Conservation (phyloP, 140 eudicot species). For the Erigeron philadelphicus region DNA sequence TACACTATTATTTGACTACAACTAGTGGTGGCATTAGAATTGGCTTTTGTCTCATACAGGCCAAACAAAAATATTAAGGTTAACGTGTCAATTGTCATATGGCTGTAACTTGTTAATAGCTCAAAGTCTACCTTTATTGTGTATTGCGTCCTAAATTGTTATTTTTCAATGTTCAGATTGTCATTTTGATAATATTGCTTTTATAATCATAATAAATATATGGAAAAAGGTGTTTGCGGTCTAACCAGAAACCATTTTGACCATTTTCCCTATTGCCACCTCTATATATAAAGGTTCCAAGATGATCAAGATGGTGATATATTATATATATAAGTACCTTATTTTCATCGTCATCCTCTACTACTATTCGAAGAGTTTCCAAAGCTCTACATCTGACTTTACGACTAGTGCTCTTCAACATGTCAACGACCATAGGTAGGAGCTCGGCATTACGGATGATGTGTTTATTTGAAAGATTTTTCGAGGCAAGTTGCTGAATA, state of each 20-base stretch:
- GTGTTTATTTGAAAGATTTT: conserved; percentile 46
- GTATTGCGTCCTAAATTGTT: no score
- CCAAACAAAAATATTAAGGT: neutral
- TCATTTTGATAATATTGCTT: no score
- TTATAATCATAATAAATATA: no score
- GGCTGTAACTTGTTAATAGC: no score
- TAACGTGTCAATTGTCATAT: no score
- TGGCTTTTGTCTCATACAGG: conserved; percentile 1
- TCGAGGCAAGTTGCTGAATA: conserved; percentile 49
- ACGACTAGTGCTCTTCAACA: conserved; percentile 62
- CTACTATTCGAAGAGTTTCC: conserved; percentile 72
- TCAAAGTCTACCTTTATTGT: no score
- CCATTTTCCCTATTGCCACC: neutral
- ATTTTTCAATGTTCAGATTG: no score
- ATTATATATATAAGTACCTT: conserved; percentile 46
- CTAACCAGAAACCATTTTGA: neutral
- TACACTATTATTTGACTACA: conserved; percentile 8
- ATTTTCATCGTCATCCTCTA: conserved; percentile 67
- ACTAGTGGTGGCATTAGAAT: neutral
- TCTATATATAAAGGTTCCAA: neutral
- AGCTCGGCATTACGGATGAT: conserved; percentile 57
- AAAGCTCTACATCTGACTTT: conserved; percentile 61
- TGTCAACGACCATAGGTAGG: conserved; percentile 61
- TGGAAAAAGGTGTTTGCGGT: neutral
- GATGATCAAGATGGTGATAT: neutral